Evolutionary conservation across 306 rosid species (phyloP), one percentile per base, ranked within the genome.

Genomic region (Trifolium dubium): DNA sequence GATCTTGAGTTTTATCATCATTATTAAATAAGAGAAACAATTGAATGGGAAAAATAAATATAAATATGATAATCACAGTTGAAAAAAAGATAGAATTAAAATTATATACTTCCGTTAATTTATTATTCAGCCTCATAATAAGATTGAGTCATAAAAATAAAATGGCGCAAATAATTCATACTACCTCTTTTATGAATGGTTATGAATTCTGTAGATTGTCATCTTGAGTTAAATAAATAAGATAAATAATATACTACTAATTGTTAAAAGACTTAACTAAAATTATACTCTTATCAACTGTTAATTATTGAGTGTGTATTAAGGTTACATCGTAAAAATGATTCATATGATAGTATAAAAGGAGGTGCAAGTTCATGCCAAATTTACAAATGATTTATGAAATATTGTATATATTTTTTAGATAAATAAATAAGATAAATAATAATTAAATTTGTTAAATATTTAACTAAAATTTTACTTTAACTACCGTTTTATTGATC

Each of bases 61-160:
- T 50, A 74, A 74, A 62, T 32, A 32, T 32, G 8, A 61, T 46
- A 72, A 50, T 35, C 11, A 64, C n/a, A 64, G 11, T 17, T 64
- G 3, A 62, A 34, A 14, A 10, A 18, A 54, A 54, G 3, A 19
- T 19, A 54, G 8, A 63, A 63, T 37, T 35, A 15, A 8, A 63
- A 3, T 3, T 54, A 54, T 8, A 18, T 10, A 23, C 9, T 54
- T 54, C 15, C 9, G 19, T 54, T 54, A 1, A 10, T 8, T 17
- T 53, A 53, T 53, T 1, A 54, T 54, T 54, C 4, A 54, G 60
- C 11, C 6, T 19, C 18, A 8, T 54, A 18, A 8, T 54, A 18
- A 53, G 35, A 6, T 23, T 19, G n/a, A 14, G 14, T 14, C n/a
- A 19, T 3, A 49, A 49, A 49, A 13, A 14, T n/a, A 13, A 5